Conservation (phyloP, 2,329 filamentous ascomycete genomes). For the Phialemoniopsis sp. region DNA sequence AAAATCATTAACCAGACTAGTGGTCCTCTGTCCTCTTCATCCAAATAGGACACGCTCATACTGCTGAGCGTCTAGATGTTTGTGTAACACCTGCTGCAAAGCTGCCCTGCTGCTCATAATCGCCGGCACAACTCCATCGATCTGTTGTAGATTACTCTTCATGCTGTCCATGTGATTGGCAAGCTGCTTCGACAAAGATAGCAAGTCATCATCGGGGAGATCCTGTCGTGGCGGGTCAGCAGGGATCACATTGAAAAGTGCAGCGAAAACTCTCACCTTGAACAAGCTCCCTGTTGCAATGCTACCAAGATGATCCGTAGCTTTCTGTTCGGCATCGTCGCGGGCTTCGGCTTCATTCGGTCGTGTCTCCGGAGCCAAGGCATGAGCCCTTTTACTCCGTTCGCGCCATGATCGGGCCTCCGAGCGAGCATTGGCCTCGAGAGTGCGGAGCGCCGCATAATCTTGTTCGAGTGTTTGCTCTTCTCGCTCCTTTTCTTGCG, state of each 20-base stretch:
- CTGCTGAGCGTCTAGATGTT: conserved; percentile 36
- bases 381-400: conserved; percentile 42
- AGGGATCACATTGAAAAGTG: neutral
- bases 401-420: conserved; percentile 49
- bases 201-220: conserved; percentile 35
- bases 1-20: no score
- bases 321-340: no score
- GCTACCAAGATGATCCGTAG: conserved; percentile 3
- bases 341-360: no score
- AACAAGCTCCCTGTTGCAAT: conserved; percentile 17
- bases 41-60: conserved; percentile 47
- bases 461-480: conserved; percentile 53
- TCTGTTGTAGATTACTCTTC: conserved; percentile 47
- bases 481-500: conserved; percentile 52
- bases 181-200: conserved; percentile 42
- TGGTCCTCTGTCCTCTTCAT: conserved; percentile 4
- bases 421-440: conserved; percentile 53
- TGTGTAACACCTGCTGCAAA: conserved; percentile 42
- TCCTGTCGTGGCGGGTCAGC: conserved; percentile 17
- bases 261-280: conserved; percentile 15
- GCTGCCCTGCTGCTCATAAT: conserved; percentile 43
- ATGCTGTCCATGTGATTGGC: conserved; percentile 54
- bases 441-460: conserved; percentile 41
- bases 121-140: conserved; percentile 45
- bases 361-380: conserved; percentile 35